Conservation (phyloP, 73 alveolate genomes). For the Paramecium tetraurelia region DNA sequence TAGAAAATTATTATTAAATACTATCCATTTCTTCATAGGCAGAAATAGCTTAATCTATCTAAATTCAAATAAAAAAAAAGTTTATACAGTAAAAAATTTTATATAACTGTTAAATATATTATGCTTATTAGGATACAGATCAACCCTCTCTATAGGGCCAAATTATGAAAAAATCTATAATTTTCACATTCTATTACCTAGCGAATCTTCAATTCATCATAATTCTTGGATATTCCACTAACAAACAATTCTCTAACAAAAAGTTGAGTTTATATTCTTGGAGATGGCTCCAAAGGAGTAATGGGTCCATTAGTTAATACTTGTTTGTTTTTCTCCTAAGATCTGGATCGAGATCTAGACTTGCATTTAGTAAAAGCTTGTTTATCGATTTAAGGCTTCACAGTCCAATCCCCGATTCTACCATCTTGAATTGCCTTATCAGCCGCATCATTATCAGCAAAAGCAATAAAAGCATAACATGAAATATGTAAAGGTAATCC, state of each 20-base stretch:
- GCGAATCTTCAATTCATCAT: neutral
- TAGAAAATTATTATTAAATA: neutral
- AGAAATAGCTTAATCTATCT: neutral
- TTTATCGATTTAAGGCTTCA: slow-evolving; percentile 9
- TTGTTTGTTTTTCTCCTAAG: neutral
- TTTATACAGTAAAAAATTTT: neutral
- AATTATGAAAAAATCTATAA: neutral
- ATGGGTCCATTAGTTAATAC: neutral
- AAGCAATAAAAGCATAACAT: slow-evolving; percentile 31
- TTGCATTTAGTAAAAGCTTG: neutral
- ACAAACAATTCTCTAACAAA: neutral
- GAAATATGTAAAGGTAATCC: slow-evolving; percentile 12
- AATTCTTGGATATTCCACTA: neutral
- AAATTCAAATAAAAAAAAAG: neutral
- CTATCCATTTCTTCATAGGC: neutral
- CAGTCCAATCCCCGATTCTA: slow-evolving; percentile 31
- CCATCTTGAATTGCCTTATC: slow-evolving; percentile 7
- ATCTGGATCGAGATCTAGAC: neutral
- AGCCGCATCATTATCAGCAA: slow-evolving; percentile 6
- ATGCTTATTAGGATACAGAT: neutral
- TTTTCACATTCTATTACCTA: neutral
- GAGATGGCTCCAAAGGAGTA: neutral
- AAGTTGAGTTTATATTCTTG: neutral
- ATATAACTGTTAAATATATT: neutral
- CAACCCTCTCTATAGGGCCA: neutral